Evolutionary conservation across 495 filamentous ascomycete species (phyloP).

Genomic region (Parachaetomium inaequale): DNA sequence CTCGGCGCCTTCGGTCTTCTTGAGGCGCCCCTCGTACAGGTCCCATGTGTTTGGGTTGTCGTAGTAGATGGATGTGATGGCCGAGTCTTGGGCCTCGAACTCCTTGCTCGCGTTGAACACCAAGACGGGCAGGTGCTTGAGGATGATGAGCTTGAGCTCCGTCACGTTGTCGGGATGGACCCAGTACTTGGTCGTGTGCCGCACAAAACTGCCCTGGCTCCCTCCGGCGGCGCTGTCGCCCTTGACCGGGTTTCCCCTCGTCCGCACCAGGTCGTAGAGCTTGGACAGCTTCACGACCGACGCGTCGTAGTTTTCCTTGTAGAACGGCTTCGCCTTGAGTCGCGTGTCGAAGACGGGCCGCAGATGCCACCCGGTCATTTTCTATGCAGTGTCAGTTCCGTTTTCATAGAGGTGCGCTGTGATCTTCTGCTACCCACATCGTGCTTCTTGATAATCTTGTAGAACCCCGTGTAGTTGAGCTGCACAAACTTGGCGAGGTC

Average conservation of each 20-base stretch:
- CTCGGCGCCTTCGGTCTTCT: slow-evolving; percentile 97
- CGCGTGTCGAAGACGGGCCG: slow-evolving; percentile 91
- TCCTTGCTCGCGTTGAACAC: slow-evolving; percentile 98
- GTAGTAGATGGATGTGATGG: slow-evolving; percentile 97
- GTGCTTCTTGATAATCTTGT: slow-evolving; percentile 99
- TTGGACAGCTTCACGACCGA: slow-evolving; percentile 94
- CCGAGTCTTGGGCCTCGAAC: slow-evolving; percentile 81
- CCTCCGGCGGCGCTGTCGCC: slow-evolving; percentile 91
- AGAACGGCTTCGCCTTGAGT: slow-evolving; percentile 94
- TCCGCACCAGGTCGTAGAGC: slow-evolving; percentile 91
- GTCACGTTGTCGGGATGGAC: slow-evolving; percentile 98
- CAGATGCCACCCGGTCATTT: slow-evolving; percentile 91
- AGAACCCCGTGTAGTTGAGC: slow-evolving; percentile 97
- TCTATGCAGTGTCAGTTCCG: slow-evolving; percentile 51
- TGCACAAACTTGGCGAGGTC: slow-evolving; percentile 98
- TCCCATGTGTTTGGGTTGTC: slow-evolving; percentile 93
- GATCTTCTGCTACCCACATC: slow-evolving; percentile 59
- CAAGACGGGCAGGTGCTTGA: slow-evolving; percentile 95
- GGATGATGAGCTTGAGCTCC: slow-evolving; percentile 91
- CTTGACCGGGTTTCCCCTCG: slow-evolving; percentile 84
- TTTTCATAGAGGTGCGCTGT: background rate
- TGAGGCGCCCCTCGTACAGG: slow-evolving; percentile 85
- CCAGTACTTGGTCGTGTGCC: slow-evolving; percentile 99
- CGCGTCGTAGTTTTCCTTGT: slow-evolving; percentile 96
- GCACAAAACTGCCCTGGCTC: slow-evolving; percentile 89